Evolutionary conservation across 805 yeast species (phyloP).

Genomic region (Candida nitratophila): DNA sequence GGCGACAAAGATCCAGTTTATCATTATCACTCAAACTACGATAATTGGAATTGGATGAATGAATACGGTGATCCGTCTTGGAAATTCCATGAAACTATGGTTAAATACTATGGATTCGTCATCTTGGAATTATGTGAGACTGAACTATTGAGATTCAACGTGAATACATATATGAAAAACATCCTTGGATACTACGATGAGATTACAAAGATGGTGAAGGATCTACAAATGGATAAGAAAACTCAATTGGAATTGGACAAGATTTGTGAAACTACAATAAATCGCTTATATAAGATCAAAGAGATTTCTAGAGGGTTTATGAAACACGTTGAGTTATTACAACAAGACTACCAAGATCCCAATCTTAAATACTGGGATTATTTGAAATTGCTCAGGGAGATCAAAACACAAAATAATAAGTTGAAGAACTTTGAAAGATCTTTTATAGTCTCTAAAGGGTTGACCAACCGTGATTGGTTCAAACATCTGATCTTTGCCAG

Average conservation of each 20-base stretch:
- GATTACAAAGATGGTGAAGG: constrained; percentile 12
- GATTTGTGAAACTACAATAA: background rate
- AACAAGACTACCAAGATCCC: constrained; percentile 14
- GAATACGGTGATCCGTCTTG: constrained; percentile 57
- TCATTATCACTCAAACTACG: constrained; percentile 73
- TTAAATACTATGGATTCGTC: constrained; percentile 45
- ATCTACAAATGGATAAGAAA: background rate
- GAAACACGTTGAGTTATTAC: constrained; percentile 12
- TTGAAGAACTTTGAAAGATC: constrained; percentile 36
- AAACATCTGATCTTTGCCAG: constrained; percentile 54
- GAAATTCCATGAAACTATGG: constrained; percentile 47
- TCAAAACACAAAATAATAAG: constrained; percentile 29
- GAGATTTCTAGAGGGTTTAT: constrained; percentile 16
- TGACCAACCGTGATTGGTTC: constrained; percentile 48
- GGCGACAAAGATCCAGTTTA: constrained; percentile 49
- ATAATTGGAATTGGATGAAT: constrained; percentile 66
- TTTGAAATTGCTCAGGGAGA: constrained; percentile 17
- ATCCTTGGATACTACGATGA: constrained; percentile 31
- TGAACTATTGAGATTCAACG: constrained; percentile 37
- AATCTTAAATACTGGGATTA: constrained; percentile 20
- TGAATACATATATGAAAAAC: constrained; percentile 31
- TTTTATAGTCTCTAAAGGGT: constrained; percentile 41
- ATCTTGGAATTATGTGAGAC: constrained; percentile 42
- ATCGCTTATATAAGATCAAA: background rate
- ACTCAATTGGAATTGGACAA: background rate